phyloP scores from a whole-genome alignment of 805 yeast genomes.

The Helenozyma baotianmanensis region DNA sequence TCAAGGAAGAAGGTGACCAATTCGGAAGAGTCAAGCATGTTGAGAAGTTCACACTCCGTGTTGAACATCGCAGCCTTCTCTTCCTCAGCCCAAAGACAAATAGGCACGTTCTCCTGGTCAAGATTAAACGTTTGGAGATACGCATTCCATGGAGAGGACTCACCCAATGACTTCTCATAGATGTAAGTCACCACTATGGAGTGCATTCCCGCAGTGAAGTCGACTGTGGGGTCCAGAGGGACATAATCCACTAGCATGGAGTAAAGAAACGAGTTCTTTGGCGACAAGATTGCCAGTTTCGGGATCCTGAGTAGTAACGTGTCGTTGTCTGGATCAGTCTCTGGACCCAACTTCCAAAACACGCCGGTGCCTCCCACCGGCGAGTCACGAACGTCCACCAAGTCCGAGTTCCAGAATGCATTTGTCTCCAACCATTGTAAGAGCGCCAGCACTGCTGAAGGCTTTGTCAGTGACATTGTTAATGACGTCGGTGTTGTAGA shows the following conservation, averaged over 20 bases:
- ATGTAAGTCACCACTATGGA: slow-evolving; percentile 65
- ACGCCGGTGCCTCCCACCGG: slow-evolving; percentile 69
- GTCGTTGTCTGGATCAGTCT: slow-evolving; percentile 21
- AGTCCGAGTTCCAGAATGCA: slow-evolving; percentile 49
- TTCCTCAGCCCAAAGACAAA: slow-evolving; percentile 58
- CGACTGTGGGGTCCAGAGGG: slow-evolving; percentile 25
- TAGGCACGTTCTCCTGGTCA: slow-evolving; percentile 39
- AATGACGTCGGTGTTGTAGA: neutral
- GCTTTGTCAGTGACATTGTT: slow-evolving; percentile 16
- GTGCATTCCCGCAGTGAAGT: slow-evolving; percentile 48
- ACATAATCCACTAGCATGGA: slow-evolving; percentile 58
- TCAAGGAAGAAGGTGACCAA: slow-evolving; percentile 35
- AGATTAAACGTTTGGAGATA: slow-evolving; percentile 55
- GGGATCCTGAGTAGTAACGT: slow-evolving; percentile 52
- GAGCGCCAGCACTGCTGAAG: slow-evolving; percentile 22
- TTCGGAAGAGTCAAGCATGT: slow-evolving; percentile 50
- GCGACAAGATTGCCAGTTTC: slow-evolving; percentile 55
- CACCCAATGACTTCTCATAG: slow-evolving; percentile 58
- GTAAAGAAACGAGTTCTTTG: slow-evolving; percentile 57
- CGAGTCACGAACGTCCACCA: slow-evolving; percentile 43
- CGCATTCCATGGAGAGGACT: slow-evolving; percentile 74
- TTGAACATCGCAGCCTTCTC: slow-evolving; percentile 49
- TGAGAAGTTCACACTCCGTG: slow-evolving; percentile 58
- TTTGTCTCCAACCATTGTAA: slow-evolving; percentile 54
- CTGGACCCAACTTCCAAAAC: slow-evolving; percentile 40